Conservation (phyloP, 805 yeast species). For the Ogataea populi-albae region DNA sequence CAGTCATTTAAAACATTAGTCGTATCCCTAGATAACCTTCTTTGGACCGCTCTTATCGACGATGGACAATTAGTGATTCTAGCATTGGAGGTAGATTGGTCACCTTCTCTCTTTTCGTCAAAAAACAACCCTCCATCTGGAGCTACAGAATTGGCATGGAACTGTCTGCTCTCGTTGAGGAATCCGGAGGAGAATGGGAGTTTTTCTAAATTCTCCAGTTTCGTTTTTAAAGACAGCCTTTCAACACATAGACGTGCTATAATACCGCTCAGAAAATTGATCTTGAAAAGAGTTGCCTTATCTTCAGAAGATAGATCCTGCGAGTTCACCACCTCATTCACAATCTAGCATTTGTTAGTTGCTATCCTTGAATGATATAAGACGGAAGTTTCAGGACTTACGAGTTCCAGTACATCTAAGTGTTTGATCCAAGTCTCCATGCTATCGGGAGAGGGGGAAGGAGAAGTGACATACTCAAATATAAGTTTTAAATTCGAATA, state of each 20-base stretch:
- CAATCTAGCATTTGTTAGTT: slow-evolving; percentile 1
- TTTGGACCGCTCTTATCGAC: neutral
- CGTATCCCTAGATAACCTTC: slow-evolving; percentile 5
- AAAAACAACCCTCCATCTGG: too few species aligned
- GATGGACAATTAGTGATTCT: neutral
- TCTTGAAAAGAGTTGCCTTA: neutral
- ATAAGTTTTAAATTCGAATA: too few species aligned
- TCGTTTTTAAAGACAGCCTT: slow-evolving; percentile 5
- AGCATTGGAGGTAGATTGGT: too few species aligned
- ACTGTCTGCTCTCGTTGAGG: neutral
- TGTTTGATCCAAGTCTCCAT: too few species aligned
- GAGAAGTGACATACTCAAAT: too few species aligned
- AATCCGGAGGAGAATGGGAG: neutral
- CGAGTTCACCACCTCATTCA: neutral
- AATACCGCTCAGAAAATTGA: slow-evolving; percentile 4
- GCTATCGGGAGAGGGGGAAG: too few species aligned
- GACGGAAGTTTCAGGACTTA: too few species aligned
- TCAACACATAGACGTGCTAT: slow-evolving; percentile 7
- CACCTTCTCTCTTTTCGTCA: neutral
- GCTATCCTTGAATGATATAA: neutral
- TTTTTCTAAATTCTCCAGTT: neutral
- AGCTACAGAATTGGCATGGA: neutral
- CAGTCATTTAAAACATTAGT: slow-evolving; percentile 4
- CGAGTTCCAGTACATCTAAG: too few species aligned
- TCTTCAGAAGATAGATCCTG: neutral